A percentile compares a stretch with the other conserved stretches of the same genome.
phyloP scores from a whole-genome alignment of 768 basidiomycete genomes.

The Chiua virens region DNA sequence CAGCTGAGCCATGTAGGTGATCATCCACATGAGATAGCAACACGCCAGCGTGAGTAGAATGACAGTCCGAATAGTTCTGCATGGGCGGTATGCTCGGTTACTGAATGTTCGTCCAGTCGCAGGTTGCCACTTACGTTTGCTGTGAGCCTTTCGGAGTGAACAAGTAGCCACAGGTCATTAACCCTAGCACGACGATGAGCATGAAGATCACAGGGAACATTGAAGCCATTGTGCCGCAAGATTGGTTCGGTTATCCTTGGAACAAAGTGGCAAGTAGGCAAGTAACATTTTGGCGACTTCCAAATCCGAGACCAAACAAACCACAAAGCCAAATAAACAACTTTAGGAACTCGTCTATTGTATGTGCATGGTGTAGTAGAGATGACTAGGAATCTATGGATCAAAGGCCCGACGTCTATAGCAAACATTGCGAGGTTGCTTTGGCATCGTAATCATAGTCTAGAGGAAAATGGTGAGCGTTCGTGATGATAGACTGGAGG shows the following conservation, averaged over 20 bases:
- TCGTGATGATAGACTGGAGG: neutral
- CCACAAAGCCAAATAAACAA: neutral
- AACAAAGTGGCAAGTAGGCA: constrained; percentile 3
- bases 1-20: constrained; percentile 94
- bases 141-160: constrained; percentile 84
- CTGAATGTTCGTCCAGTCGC: neutral
- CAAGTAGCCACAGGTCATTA: constrained; percentile 66
- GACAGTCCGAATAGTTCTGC: constrained; percentile 80
- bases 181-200: constrained; percentile 59
- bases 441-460: constrained; percentile 95
- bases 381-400: constrained; percentile 23
- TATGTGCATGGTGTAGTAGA: constrained; percentile 1
- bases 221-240: constrained; percentile 55
- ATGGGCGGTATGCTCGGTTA: neutral
- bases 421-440: constrained; percentile 59
- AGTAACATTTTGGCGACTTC: neutral
- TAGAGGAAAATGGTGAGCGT: constrained; percentile 31
- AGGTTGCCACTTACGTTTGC: constrained; percentile 67
- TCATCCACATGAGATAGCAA: constrained; percentile 96
- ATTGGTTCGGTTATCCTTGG: neutral
- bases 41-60: constrained; percentile 74
- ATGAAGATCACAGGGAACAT: constrained; percentile 68
- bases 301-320: neutral
- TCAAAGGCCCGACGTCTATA: constrained; percentile 67
- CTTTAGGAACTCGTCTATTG: neutral